A percentile compares a stretch with the other conserved stretches of the same genome.
Evolutionary conservation across 768 basidiomycete genomes (phyloP).

Genomic region (Lactifluus piperatus): DNA sequence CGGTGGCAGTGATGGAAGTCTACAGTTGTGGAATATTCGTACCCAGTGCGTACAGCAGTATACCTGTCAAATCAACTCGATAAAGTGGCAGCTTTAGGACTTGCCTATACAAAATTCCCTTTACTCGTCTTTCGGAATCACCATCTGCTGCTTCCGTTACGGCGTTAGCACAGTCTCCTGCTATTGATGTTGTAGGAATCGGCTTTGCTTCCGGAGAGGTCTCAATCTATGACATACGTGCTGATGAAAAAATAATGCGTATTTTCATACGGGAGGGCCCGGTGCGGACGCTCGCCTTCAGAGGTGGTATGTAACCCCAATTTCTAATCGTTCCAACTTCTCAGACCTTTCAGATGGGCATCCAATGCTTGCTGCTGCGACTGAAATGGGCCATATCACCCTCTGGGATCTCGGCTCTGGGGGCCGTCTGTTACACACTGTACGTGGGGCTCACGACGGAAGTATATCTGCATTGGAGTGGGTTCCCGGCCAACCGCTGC

Average conservation of each 20-base stretch:
- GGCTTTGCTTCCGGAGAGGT: slow-evolving; percentile 85
- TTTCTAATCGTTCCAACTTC: background rate
- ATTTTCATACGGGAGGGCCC: slow-evolving; percentile 88
- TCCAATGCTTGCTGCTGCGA: slow-evolving; percentile 80
- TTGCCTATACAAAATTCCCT: slow-evolving; percentile 72
- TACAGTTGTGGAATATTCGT: slow-evolving; percentile 93
- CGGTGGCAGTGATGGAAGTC: slow-evolving; percentile 64
- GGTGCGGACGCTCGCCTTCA: slow-evolving; percentile 69
- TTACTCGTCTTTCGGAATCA: slow-evolving; percentile 41
- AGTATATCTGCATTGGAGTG: slow-evolving; percentile 78
- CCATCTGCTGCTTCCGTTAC: slow-evolving; percentile 49
- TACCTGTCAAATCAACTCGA: background rate
- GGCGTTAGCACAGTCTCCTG: slow-evolving; percentile 81
- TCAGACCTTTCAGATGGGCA: slow-evolving; percentile 56
- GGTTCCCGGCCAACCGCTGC: slow-evolving; percentile 86
- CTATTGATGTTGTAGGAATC: slow-evolving; percentile 92
- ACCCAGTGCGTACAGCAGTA: slow-evolving; percentile 47
- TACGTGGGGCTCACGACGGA: slow-evolving; percentile 85
- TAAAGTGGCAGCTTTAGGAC: slow-evolving; percentile 37
- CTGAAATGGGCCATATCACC: slow-evolving; percentile 80
- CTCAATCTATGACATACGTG: slow-evolving; percentile 81
- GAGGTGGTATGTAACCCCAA: slow-evolving; percentile 51
- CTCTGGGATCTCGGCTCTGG: slow-evolving; percentile 87
- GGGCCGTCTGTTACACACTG: slow-evolving; percentile 74
- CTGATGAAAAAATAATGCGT: slow-evolving; percentile 81